Conservation (phyloP, 768 basidiomycete species). For the Kondoa subrosea region DNA sequence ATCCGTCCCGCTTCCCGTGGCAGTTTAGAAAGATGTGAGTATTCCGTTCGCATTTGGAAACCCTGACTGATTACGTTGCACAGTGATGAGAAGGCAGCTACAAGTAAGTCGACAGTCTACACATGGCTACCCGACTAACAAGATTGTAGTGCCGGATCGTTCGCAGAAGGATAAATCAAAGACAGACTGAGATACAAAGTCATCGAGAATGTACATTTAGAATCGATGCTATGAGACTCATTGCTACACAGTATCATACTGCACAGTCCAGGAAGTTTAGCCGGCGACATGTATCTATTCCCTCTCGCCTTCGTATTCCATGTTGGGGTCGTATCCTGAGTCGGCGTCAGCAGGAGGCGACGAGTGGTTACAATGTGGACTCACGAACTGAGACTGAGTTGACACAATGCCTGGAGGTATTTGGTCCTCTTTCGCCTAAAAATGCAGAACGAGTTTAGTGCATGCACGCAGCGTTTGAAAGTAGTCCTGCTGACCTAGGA, state of each 20-base stretch:
- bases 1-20: slow-evolving; percentile 86
- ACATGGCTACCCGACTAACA: not conserved
- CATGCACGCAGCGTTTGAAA: not conserved
- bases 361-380: no score
- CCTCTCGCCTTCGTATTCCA: no score
- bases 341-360: no score
- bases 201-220: no score
- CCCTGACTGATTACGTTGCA: not conserved
- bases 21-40: slow-evolving; percentile 72
- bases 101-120: not conserved
- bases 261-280: no score
- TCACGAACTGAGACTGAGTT: not conserved
- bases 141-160: not conserved
- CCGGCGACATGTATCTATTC: no score
- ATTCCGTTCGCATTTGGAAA: not conserved
- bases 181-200: not conserved
- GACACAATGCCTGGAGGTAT: not conserved
- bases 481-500: not conserved
- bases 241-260: no score
- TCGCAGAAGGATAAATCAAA: not conserved
- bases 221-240: no score
- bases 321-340: no score
- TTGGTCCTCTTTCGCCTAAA: not conserved
- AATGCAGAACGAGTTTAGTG: not conserved
- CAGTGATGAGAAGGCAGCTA: not conserved